Evolutionary conservation across 192 early-diverging fungal species (phyloP).

Genomic region (Coemansia erecta): DNA sequence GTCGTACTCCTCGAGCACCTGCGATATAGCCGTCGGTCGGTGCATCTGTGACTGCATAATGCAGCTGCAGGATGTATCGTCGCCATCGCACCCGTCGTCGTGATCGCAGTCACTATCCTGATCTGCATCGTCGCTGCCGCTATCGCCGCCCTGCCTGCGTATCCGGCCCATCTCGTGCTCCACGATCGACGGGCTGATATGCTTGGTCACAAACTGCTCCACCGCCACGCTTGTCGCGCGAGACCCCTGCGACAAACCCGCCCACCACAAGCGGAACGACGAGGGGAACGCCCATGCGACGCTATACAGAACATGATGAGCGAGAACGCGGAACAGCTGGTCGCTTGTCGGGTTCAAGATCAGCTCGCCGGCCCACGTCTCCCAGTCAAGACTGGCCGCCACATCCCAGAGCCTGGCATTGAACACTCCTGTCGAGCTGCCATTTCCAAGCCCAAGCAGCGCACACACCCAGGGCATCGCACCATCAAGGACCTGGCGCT

Average conservation of each 20-base stretch:
- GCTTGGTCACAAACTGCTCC: conserved; percentile 30
- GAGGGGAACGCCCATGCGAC: conserved; percentile 31
- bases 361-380: conserved; percentile 19
- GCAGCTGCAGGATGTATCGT: neutral
- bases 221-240: conserved; percentile 23
- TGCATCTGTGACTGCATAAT: neutral
- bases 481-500: conserved; percentile 13
- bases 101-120: neutral
- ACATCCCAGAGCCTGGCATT: conserved; percentile 30
- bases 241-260: conserved; percentile 27
- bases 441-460: conserved; percentile 22
- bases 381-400: conserved; percentile 21
- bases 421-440: neutral
- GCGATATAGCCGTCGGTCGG: conserved; percentile 17
- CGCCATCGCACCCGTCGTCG: neutral
- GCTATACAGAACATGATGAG: conserved; percentile 19
- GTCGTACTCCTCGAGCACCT: conserved; percentile 42
- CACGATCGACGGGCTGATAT: conserved; percentile 14
- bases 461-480: conserved; percentile 50
- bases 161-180: conserved; percentile 26
- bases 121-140: neutral
- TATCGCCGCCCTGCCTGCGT: conserved; percentile 12
- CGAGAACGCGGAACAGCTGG: conserved; percentile 24
- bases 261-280: conserved; percentile 44
- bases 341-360: conserved; percentile 19